Conservation (phyloP, 2,329 filamentous ascomycete species). For the Pseudogymnoascus sp. region DNA sequence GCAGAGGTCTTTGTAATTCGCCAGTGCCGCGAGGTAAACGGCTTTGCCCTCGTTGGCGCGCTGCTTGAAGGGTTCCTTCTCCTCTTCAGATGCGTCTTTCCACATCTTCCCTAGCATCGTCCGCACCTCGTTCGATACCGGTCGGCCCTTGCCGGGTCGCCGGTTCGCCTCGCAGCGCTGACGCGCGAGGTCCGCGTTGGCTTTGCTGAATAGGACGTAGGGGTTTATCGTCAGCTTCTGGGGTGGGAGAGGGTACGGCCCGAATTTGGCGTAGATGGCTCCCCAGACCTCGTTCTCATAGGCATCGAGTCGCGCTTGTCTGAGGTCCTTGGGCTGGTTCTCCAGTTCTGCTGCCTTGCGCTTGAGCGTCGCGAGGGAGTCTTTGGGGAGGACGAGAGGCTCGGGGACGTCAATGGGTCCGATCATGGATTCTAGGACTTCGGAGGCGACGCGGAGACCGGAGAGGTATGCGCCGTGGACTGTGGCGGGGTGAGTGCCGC, state of each 20-base stretch:
- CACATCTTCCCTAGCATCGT: constrained; percentile 84
- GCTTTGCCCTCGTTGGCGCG: constrained; percentile 64
- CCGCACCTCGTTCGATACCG: constrained; percentile 73
- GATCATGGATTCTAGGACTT: constrained; percentile 71
- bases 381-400: constrained; percentile 65
- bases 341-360: constrained; percentile 38
- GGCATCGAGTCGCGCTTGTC: constrained; percentile 46
- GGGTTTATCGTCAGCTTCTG: constrained; percentile 70
- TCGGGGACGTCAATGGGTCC: constrained; percentile 71
- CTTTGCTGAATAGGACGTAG: constrained; percentile 83
- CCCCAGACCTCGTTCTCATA: constrained; percentile 49
- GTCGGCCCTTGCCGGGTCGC: constrained; percentile 54
- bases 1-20: constrained; percentile 52
- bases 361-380: constrained; percentile 41
- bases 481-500: constrained; percentile 89
- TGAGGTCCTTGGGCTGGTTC: constrained; percentile 37
- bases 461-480: constrained; percentile 96
- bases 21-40: constrained; percentile 50
- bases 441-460: constrained; percentile 79
- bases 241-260: constrained; percentile 67
- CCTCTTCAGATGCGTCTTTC: constrained; percentile 65
- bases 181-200: constrained; percentile 57
- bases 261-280: constrained; percentile 51
- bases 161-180: constrained; percentile 58
- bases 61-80: constrained; percentile 70